Percentiles rank a stretch among this genome's conserved stretches.
Conservation (phyloP, 371 early-diverging fungal species). For the Actinomucor elegans region DNA sequence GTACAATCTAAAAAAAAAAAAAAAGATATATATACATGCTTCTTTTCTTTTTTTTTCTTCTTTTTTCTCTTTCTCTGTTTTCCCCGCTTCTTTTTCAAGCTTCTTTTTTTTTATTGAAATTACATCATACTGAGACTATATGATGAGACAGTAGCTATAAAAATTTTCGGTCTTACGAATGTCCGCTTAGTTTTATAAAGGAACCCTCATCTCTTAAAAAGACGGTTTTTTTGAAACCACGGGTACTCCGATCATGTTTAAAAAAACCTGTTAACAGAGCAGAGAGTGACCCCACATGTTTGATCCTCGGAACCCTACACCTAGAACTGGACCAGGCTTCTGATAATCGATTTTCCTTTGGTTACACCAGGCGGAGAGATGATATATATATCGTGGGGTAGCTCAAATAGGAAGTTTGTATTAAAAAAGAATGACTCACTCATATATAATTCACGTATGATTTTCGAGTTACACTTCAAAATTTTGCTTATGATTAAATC, state of each 20-base stretch:
- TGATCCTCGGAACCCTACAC: neutral
- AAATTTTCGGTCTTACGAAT: no score
- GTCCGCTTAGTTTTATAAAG: neutral
- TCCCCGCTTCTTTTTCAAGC: no score
- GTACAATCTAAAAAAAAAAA: no score
- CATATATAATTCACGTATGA: neutral
- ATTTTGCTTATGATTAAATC: neutral
- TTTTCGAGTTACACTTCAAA: neutral
- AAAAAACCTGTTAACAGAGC: neutral
- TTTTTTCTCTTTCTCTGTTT: no score
- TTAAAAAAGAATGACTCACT: neutral
- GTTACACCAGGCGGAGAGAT: neutral
- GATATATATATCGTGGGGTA: constrained; percentile 6
- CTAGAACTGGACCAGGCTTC: neutral
- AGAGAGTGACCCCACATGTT: neutral
- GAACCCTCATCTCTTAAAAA: neutral
- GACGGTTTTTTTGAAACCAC: neutral
- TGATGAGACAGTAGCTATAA: no score
- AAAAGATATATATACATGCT: no score
- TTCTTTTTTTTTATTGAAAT: neutral
- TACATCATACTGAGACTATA: neutral
- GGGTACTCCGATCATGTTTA: neutral
- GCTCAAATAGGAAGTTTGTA: neutral
- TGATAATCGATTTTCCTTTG: constrained; percentile 1
- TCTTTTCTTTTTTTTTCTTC: no score